Base-by-base conservation (phyloP, 2,329 filamentous ascomycete species). In the Eutypa lata region DNA sequence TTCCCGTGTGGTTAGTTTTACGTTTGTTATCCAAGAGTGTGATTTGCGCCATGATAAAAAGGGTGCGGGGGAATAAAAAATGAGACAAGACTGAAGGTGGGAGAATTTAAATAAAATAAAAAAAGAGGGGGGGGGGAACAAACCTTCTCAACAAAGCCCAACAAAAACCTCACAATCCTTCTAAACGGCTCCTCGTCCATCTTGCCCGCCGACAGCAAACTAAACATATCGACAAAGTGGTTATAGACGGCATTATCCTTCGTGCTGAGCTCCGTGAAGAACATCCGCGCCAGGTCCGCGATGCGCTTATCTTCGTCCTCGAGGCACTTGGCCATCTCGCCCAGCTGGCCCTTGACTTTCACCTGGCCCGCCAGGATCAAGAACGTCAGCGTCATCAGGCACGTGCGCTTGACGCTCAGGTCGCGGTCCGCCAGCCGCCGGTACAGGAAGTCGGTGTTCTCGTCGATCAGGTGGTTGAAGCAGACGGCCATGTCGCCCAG, bases 201-300 rank as follows among this genome's bases (percentile, higher is more conserved):
- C 50, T 83, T 82, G 62, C 95, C 93, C 0, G 91, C 89, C 53
- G 90, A 94, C 46, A 99, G 78, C 59, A 97, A 75, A 66, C 89
- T 93, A 72, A 99, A 99, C 90, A 99, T 97, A 68, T 99, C 94
- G 26, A 99, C 91, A 72, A 99, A 99, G 74, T 99, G 93, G 70
- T 99, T 99, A 72, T 99, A 99, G 2, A 99, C 91, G 2, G 94
- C 94, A 67, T 99, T 99, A 70, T 99, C 94, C 76, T 99, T 99
- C 61, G 91, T 96, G 56, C 92, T 91, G 51, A 99, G 81, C 72
- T 99, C 94, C 0, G 91, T 93, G 72, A 99, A 99, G 83, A 99
- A 99, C 93, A 97, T 97, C 54, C 91, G 82, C 14, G 91, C 90
- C 66, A 99, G 81, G 67, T 99, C 94, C 1, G 92, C 90, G 57